Evolutionary conservation across 192 early-diverging fungal genomes (phyloP).

Genomic region (Jimgerdemannia flammicorona): DNA sequence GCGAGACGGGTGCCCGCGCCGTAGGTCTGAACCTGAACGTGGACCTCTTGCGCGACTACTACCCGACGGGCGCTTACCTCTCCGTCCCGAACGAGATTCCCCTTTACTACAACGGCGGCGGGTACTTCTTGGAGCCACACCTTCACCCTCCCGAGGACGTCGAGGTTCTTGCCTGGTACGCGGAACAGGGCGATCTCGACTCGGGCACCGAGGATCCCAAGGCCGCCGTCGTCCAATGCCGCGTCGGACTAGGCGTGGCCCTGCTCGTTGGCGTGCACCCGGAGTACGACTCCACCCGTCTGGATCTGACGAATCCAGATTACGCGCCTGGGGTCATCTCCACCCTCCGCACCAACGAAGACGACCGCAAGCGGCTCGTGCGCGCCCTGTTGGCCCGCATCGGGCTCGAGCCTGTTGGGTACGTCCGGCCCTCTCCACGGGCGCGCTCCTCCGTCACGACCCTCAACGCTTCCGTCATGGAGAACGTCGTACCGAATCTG

Average conservation of each 20-base stretch:
- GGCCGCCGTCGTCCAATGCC: conserved; percentile 68
- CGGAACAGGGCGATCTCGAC: conserved; percentile 18
- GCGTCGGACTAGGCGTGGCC: conserved; percentile 62
- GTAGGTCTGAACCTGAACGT: conserved; percentile 44
- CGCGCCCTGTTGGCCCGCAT: conserved; percentile 57
- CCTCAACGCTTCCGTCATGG: conserved; percentile 12
- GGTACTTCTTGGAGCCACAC: conserved; percentile 53
- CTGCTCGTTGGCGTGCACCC: conserved; percentile 80
- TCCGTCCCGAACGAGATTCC: conserved; percentile 10
- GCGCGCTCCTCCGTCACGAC: not conserved
- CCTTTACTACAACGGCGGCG: conserved; percentile 73
- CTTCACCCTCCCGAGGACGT: conserved; percentile 15
- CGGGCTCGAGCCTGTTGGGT: conserved; percentile 52
- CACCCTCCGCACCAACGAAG: conserved; percentile 40
- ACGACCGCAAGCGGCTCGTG: conserved; percentile 48
- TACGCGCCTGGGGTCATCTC: conserved; percentile 45
- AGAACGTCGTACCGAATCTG: conserved; percentile 29
- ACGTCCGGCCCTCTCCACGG: conserved; percentile 12
- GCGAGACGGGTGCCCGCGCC: conserved; percentile 69
- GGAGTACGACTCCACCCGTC: conserved; percentile 65
- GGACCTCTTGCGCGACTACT: not conserved
- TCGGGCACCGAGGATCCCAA: conserved; percentile 15
- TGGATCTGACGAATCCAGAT: conserved; percentile 44
- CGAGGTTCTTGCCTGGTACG: conserved; percentile 37
- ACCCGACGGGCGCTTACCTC: not conserved